phyloP scores from a whole-genome alignment of 2,329 filamentous ascomycete genomes.

The Aspergillus persii region DNA sequence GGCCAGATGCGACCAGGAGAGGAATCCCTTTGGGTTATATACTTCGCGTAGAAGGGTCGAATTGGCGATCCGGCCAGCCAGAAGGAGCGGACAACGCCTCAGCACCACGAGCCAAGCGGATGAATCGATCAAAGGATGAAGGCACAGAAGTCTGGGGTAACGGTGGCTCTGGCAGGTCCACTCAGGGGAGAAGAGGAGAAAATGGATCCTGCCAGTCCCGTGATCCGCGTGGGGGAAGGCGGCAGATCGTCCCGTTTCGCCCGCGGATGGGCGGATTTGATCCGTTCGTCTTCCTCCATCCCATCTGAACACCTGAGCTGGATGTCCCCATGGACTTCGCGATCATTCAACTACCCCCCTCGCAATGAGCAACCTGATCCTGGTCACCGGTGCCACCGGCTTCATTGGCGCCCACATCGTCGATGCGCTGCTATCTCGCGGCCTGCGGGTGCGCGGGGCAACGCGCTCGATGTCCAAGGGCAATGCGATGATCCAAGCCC shows the following conservation, averaged over 20 bases:
- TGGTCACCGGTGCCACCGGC: slow-evolving; percentile 29
- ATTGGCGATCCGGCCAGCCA: neutral
- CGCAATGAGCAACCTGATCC: slow-evolving; percentile 17
- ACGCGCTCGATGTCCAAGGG: slow-evolving; percentile 23
- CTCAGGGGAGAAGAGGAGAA: neutral
- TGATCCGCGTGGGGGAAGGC: neutral
- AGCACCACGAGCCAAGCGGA: neutral
- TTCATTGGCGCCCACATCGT: slow-evolving; percentile 31
- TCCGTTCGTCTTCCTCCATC: too few species aligned
- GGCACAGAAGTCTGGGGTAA: neutral
- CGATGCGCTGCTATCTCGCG: slow-evolving; percentile 23
- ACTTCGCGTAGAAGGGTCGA: neutral
- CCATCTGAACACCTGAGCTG: too few species aligned
- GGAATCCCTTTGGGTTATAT: neutral
- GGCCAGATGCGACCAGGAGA: neutral
- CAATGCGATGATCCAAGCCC: slow-evolving; percentile 37
- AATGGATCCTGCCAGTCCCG: neutral
- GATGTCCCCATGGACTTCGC: too few species aligned
- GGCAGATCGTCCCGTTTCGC: neutral
- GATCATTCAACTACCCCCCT: neutral
- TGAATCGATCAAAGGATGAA: neutral
- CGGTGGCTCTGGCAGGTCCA: neutral
- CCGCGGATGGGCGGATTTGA: neutral
- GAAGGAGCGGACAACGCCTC: neutral
- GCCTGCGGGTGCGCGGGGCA: slow-evolving; percentile 23